Percentiles rank a stretch among this genome's conserved stretches.
phyloP scores from a whole-genome alignment of 352 stramenopile species.

The Pythium insidiosum region DNA sequence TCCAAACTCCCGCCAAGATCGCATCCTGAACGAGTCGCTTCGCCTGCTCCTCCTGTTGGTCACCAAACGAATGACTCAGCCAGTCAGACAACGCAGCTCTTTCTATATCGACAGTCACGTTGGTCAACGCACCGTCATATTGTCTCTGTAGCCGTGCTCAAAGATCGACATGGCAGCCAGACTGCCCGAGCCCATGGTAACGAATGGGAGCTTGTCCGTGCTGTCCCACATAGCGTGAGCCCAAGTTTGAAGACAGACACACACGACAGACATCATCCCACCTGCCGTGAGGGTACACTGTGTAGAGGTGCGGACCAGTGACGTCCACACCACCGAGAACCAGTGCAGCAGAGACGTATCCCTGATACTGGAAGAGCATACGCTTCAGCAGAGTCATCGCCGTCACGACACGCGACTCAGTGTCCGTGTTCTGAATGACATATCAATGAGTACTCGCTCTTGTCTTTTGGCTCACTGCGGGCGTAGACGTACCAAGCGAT shows the following conservation, averaged over 20 bases:
- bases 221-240: no score
- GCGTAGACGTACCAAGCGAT: constrained; percentile 83
- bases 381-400: constrained; percentile 96
- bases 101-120: no score
- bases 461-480: constrained; percentile 1
- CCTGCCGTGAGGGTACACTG: constrained; percentile 96
- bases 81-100: no score
- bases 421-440: constrained; percentile 61
- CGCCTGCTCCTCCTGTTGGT: constrained; percentile 89
- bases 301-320: constrained; percentile 95
- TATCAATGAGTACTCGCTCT: constrained; percentile 2
- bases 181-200: constrained; percentile 98
- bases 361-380: constrained; percentile 97
- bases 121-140: constrained; percentile 92
- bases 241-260: neutral
- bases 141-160: constrained; percentile 92
- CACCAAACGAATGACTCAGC: neutral
- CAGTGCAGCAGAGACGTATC: constrained; percentile 92
- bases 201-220: constrained; percentile 96
- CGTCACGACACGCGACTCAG: constrained; percentile 91
- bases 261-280: neutral
- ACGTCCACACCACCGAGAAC: constrained; percentile 97
- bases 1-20: constrained; percentile 97
- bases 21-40: constrained; percentile 94
- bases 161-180: constrained; percentile 98